Evolutionary conservation across 768 basidiomycete genomes (phyloP), one percentile per base, ranked within the genome.

Genomic region (Trametopsis cervina): DNA sequence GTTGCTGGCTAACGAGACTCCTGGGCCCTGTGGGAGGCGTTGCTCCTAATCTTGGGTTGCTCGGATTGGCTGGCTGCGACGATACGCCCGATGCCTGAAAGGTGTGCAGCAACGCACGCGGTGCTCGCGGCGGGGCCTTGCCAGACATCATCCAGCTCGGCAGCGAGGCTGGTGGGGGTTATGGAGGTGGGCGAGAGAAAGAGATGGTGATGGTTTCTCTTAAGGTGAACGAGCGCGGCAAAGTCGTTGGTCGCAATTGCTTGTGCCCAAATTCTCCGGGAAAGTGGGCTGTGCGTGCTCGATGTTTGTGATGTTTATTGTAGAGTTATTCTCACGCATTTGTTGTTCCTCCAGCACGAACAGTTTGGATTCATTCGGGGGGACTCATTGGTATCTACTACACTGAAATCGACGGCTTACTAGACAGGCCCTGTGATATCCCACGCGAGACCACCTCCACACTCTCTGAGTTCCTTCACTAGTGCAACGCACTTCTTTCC

Each of bases 51-150:
- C 77, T 70, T 50, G 63, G 54, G 44, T 58, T 53, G 56, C 21
- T 71, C 56, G 48, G 69, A 54, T 46, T 63, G 40, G 66, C 58
- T 50, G 68, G 46, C 41, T 69, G 60, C 13, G 70, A 59, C 22
- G 68, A 46, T 52, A 60, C 51, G 53, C 52, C 49, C 57, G 52
- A 42, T 22, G 58, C 54, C n/a, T 57, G 57, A n/a, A 74, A 56
- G 33, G 73, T 66, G 50, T 76, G 77, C 52, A 79, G 59, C 51
- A 89, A 70, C 39, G 85, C 85, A 51, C 85, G 69, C 40, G 85
- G 85, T 47, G 85, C 85, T 55, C 72, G 76, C 55, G 85, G 85
- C 57, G 85, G 85, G 44, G 77, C 80, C 70, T 83, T 86, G 61
- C 85, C 83, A 66, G 85, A 85, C 85, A 88, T 85, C 51, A 53